These are phyloP conservation scores for Penicillium verhagenii DNA, from an alignment of 495 filamentous ascomycete genomes.

Conservation along the genomic window DNA sequence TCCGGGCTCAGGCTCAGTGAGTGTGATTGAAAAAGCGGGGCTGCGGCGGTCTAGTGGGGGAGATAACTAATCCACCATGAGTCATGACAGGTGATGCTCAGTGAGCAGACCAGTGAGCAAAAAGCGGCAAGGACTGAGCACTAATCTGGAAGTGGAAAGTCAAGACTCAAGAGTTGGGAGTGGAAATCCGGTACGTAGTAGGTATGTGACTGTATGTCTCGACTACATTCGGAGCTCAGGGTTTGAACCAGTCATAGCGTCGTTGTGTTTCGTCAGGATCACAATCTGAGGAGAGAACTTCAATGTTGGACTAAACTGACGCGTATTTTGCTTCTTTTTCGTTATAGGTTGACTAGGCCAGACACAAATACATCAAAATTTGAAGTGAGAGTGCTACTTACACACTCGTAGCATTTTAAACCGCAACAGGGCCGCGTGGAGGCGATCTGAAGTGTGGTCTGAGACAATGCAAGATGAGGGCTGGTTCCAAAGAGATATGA, in stretches of 20 bases:
- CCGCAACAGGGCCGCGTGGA: slow-evolving; percentile 4
- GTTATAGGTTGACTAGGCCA: background rate
- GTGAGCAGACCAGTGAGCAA: too few relatives aligned
- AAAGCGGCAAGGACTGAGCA: too few relatives aligned
- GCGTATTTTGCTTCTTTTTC: background rate
- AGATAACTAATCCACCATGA: too few relatives aligned
- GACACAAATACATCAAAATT: background rate
- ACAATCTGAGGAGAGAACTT: background rate
- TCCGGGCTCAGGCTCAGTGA: too few relatives aligned
- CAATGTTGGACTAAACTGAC: background rate
- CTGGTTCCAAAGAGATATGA: background rate
- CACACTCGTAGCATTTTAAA: background rate
- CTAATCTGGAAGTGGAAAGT: too few relatives aligned
- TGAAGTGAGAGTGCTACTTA: background rate
- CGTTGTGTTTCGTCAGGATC: background rate
- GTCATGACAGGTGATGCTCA: too few relatives aligned
- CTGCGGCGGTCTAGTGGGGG: too few relatives aligned
- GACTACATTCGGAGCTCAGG: slow-evolving; percentile 2
- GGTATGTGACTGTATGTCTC: too few relatives aligned
- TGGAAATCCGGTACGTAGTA: too few relatives aligned
- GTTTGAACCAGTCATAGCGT: slow-evolving; percentile 1
- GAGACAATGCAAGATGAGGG: background rate
- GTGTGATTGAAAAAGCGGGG: too few relatives aligned
- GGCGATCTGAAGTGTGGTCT: background rate
- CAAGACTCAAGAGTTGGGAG: too few relatives aligned